A percentile compares a stretch with the other conserved stretches of the same genome.
phyloP scores from a whole-genome alignment of 2,329 filamentous ascomycete genomes.

The Lithohypha guttulata region DNA sequence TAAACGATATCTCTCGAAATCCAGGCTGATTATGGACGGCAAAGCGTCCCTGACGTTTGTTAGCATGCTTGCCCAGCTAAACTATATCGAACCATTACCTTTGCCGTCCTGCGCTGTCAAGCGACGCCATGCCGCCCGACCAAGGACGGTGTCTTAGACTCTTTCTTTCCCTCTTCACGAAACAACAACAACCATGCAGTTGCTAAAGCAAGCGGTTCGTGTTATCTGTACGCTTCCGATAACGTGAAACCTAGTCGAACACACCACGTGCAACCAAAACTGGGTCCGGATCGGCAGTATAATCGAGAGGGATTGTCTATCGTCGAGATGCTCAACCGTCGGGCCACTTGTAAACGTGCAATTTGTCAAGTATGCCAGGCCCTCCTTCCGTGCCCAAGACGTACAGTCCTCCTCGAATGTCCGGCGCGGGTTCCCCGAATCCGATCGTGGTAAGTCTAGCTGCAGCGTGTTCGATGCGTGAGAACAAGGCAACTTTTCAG shows the following conservation, averaged over 20 bases:
- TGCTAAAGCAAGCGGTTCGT: slow-evolving; percentile 10
- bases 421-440: slow-evolving; percentile 5
- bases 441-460: too few relatives aligned
- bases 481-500: too few relatives aligned
- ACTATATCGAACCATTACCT: too few relatives aligned
- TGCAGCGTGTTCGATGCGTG: too few relatives aligned
- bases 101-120: slow-evolving; percentile 15
- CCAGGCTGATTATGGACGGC: slow-evolving; percentile 34
- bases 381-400: not conserved
- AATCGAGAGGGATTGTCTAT: not conserved
- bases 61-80: slow-evolving; percentile 8
- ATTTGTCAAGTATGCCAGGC: not conserved
- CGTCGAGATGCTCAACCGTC: too few relatives aligned
- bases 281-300: not conserved
- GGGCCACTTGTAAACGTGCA: not conserved
- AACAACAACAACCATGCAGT: slow-evolving; percentile 15
- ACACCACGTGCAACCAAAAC: slow-evolving; percentile 1
- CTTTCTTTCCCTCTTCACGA: not conserved
- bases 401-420: slow-evolving; percentile 6
- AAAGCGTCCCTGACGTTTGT: slow-evolving; percentile 35
- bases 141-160: not conserved
- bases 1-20: slow-evolving; percentile 26
- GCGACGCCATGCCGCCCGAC: slow-evolving; percentile 15
- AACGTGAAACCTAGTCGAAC: too few relatives aligned
- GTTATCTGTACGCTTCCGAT: slow-evolving; percentile 14